Percentiles rank a stretch among this genome's conserved stretches.
phyloP scores from a whole-genome alignment of 2,329 filamentous ascomycete species.

The Diplodia seriata region DNA sequence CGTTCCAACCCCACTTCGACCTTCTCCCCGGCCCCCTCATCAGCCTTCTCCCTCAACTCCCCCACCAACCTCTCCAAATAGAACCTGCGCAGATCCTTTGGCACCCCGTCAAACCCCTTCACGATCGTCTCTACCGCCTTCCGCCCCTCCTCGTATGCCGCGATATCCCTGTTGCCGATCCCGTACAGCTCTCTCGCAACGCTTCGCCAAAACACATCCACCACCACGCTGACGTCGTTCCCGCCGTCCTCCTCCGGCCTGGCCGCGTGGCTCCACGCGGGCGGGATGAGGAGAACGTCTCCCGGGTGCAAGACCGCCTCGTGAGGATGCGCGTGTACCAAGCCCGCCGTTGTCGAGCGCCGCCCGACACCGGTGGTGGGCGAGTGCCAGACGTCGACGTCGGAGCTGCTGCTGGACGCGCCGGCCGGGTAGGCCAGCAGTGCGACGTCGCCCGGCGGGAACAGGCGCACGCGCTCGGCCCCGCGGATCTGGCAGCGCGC shows the following conservation, averaged over 20 bases:
- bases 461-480: slow-evolving; percentile 75
- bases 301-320: slow-evolving; percentile 72
- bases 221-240: slow-evolving; percentile 69
- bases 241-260: slow-evolving; percentile 53
- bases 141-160: slow-evolving; percentile 82
- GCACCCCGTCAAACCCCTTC: slow-evolving; percentile 69
- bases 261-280: slow-evolving; percentile 81
- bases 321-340: slow-evolving; percentile 62
- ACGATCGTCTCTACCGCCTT: slow-evolving; percentile 72
- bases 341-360: slow-evolving; percentile 16
- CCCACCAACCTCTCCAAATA: slow-evolving; percentile 75
- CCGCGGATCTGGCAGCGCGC: slow-evolving; percentile 81
- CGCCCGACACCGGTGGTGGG: too few relatives aligned
- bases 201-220: slow-evolving; percentile 89
- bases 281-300: slow-evolving; percentile 80
- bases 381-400: slow-evolving; percentile 66
- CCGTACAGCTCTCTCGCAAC: slow-evolving; percentile 66
- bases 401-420: slow-evolving; percentile 76
- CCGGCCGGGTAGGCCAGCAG: slow-evolving; percentile 75
- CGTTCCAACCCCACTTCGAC: not conserved
- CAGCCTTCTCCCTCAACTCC: slow-evolving; percentile 62
- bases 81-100: slow-evolving; percentile 72
- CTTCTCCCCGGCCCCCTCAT: slow-evolving; percentile 20
- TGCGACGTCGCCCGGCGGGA: slow-evolving; percentile 76
- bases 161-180: slow-evolving; percentile 78